Evolutionary conservation across 495 filamentous ascomycete species (phyloP), one percentile per base, ranked within the genome.

Genomic region (Penicillium dipodomyicola): DNA sequence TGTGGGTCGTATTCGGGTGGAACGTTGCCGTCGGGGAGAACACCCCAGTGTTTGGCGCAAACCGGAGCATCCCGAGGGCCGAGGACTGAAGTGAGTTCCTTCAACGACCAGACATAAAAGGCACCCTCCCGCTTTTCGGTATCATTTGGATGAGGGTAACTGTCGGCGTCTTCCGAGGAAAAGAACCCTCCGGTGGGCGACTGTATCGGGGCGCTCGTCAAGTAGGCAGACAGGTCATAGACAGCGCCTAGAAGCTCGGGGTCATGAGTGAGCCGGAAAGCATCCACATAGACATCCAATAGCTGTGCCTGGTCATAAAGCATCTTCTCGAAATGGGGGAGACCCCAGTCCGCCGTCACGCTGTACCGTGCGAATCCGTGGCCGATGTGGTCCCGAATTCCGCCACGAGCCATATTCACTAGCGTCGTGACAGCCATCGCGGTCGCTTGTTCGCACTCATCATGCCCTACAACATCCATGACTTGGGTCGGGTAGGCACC

Each of bases 301-400:
- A 98, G 82, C 58, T 97, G 88, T 8, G 88, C 90, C 61, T 98
- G 93, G 66, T 97, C 95, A 54, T 93, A 92, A 3, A 97, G 83
- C 90, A 98, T 96, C 80, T 98, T 98, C 73, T 98, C 94, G 65
- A 98, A 98, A 65, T 96, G 92, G 23, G 94, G 94, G 40, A 98
- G 71, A 52, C 83, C 86, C 94, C 94, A 98, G 70, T 97, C 88
- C 25, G 81, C 74, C 6, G 94, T 97, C 7, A 96, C 87, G 37
- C 91, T 95, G 61, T 96, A 96, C 46, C 94, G 80, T 47, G 91
- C 84, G 65, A 97, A 96, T 4, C 94, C 94, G 65, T 87, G 84
- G 3, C 94, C 95, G 57, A 97, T 85, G 59, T 98, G 94, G 64
- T 98, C 94, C 51, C 91, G 84, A 56, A 97, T 89, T 3, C 90